Evolutionary conservation across 2,329 filamentous ascomycete species (phyloP), one percentile per base, ranked within the genome.

Genomic region (Knufia fluminis): DNA sequence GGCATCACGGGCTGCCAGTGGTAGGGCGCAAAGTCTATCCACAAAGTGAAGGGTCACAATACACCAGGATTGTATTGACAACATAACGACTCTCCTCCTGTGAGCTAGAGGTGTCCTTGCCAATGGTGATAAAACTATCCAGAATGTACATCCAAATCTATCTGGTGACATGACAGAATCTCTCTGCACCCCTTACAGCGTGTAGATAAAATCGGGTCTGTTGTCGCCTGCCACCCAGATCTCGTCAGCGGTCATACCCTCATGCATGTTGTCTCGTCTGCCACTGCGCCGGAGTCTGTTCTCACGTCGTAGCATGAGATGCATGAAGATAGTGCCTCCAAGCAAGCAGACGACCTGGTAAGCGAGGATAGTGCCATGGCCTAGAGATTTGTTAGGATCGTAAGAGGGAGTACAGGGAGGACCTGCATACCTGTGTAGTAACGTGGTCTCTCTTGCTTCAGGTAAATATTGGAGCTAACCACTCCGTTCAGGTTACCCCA

Each of bases 401-500:
- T 3, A 8, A 3, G 22, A 22, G 4, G 38, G 3, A 20, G 16
- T 2, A 8, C 16, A 4, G 22, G 6, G 14, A 4, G 17, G 4
- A 12, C 16, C 14, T 20, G 22, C 38, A 12, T 20, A 43, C 40
- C 43, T 8, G 46, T 48, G 16, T 19, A 48, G 67, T 79, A 95
- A 26, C 76, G 73, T 2, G 83, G 86, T 52, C 68, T 58, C 61
- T 79, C 72, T 52, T 75, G 70, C 59, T 61, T 62, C 2, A 71
- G 68, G 57, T 87, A 95, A 58, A 95, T 87, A 63, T 94, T 94
- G 9, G 67, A 71, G 22, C 54, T 45, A 23, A 46, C 83, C 19
- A 94, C 79, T 33, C 89, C 88, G 63, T 92, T 94, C 39, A 96
- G 70, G 62, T 96, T 95, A 36, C 90, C 90, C 86, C 87, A 94